Conservation (phyloP, 2,329 filamentous ascomycete genomes). For the Beauveria scarabaeidicola region DNA sequence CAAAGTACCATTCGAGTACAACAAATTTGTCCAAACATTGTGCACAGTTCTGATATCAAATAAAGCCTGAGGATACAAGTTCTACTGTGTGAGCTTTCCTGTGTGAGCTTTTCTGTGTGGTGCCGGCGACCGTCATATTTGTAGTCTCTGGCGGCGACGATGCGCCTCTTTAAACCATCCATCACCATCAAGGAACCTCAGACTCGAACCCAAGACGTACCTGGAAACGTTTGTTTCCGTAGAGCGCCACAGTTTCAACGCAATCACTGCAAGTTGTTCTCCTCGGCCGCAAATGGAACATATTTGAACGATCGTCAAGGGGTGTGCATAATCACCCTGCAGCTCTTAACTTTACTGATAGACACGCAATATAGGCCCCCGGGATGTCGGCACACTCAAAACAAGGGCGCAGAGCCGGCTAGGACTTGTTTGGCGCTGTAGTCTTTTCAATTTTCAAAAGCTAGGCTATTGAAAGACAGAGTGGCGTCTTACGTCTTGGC, state of each 20-base stretch:
- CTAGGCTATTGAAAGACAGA: background rate
- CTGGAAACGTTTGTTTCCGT: background rate
- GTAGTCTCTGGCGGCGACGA: background rate
- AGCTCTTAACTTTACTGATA: background rate
- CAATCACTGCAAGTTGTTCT: background rate
- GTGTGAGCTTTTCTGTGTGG: background rate
- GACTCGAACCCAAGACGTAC: background rate
- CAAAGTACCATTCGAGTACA: background rate
- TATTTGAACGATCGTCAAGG: background rate
- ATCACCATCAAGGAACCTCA: background rate
- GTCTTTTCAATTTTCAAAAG: background rate
- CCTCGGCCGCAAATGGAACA: background rate
- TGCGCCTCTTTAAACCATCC: background rate
- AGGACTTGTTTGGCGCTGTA: background rate
- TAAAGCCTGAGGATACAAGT: background rate
- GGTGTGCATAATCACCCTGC: background rate
- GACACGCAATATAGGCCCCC: background rate
- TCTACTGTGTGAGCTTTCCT: background rate
- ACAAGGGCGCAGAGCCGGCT: background rate
- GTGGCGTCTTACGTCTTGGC: background rate
- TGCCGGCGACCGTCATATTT: background rate
- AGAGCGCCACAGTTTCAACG: background rate
- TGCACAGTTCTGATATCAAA: background rate
- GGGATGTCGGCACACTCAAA: background rate
- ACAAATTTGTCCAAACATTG: background rate